Evolutionary conservation across 805 yeast species (phyloP).

Genomic region (Brettanomyces nanus): DNA sequence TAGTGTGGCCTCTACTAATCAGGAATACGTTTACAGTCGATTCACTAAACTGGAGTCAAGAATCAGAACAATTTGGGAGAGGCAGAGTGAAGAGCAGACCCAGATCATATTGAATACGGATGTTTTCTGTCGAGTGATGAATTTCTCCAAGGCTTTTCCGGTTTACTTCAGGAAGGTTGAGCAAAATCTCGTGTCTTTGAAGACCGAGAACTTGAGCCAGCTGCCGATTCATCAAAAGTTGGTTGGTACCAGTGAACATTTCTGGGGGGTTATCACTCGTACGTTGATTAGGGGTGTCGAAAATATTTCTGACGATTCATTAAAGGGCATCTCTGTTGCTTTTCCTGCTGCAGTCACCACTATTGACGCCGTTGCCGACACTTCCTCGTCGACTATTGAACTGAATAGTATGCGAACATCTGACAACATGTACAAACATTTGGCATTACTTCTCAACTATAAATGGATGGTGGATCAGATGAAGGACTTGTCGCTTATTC

Average conservation of each 20-base stretch:
- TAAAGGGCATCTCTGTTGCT: background rate
- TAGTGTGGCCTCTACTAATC: conserved; percentile 41
- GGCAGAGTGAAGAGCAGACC: conserved; percentile 48
- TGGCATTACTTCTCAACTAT: conserved; percentile 46
- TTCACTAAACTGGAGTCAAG: conserved; percentile 45
- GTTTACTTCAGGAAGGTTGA: conserved; percentile 36
- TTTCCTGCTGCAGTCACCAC: background rate
- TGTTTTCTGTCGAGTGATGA: conserved; percentile 27
- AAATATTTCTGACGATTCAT: too few relatives aligned
- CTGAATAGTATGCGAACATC: too few relatives aligned
- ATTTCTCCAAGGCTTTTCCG: conserved; percentile 40
- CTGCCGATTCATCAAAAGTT: conserved; percentile 13
- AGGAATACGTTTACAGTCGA: conserved; percentile 51
- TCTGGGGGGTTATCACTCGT: conserved; percentile 16
- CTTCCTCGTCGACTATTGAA: background rate
- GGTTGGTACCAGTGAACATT: conserved; percentile 9
- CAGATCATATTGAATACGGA: conserved; percentile 27
- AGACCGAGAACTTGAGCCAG: conserved; percentile 7
- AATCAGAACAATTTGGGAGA: conserved; percentile 48
- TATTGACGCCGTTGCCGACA: too few relatives aligned
- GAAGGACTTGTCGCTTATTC: conserved; percentile 19
- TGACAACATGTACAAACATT: too few relatives aligned
- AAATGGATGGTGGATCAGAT: conserved; percentile 41
- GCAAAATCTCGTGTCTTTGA: conserved; percentile 13
- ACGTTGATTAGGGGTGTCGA: conserved; percentile 9